Base-by-base conservation (phyloP, 192 early-diverging fungal species). In the Podila verticillata region DNA sequence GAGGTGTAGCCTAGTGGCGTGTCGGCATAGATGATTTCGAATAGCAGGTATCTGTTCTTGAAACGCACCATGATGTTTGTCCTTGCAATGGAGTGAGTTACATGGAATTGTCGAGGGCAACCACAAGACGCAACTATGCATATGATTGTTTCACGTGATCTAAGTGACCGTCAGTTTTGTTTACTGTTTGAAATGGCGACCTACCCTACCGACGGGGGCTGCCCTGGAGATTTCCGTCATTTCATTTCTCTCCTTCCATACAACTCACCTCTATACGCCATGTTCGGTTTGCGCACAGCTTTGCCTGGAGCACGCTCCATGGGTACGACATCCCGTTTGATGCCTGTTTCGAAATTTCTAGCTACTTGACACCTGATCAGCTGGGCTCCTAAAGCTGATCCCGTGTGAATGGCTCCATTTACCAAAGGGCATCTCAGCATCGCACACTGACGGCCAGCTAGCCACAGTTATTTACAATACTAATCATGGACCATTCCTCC, bases 1-100 rank as follows among this genome's bases (percentile, higher is more conserved):
- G 68, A 74, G 5, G 70, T 70, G 60, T 66, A 65, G 54, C 69
- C 65, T 9, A 75, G 69, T 34, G 73, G 65, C 12, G 77, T 79
- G 69, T 81, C 59, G 19, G 68, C 75, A 44, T 74, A 83, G 61
- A 82, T 61, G n/a, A 84, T 62, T 64, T 87, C 85, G 61, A 87
- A 84, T 20, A 87, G 64, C 15, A 87, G 59, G 74, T 84, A 87
- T 63, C 85, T 81, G 61, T 87, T 82, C 78, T 87, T 87, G 82
- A 87, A 87, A 51, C 85, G 81, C 22, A 87, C 85, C 85, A 87
- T 87, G 60, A 24, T 64, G 49, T n/a, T 26, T 30, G 58, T 57
- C 54, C 20, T 60, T 60, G 28, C 1, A 31, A 48, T 39, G 47
- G n/a, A 26, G 24, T n/a, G 51, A 54, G 39, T 15, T 44, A 17